Evolutionary conservation across 352 stramenopile species (phyloP).

Genomic region (Globisporangium megalacanthum): DNA sequence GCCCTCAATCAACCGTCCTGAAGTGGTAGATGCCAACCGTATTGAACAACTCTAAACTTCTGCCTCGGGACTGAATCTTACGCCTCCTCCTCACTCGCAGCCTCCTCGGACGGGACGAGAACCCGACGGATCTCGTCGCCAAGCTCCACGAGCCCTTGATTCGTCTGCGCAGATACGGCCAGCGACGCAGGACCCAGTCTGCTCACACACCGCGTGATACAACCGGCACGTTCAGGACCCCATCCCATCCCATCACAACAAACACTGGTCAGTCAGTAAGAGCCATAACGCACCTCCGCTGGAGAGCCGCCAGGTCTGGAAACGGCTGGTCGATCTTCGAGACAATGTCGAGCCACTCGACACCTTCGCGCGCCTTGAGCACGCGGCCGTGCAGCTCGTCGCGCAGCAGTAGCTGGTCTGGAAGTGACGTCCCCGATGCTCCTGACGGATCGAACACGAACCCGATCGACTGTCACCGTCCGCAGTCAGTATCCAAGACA

Average conservation of each 20-base stretch:
- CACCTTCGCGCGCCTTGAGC: slow-evolving; percentile 24
- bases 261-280: neutral
- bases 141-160: slow-evolving; percentile 64
- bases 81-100: neutral
- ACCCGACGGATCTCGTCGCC: slow-evolving; percentile 46
- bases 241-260: neutral
- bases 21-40: too few relatives aligned
- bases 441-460: slow-evolving; percentile 84
- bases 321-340: slow-evolving; percentile 76
- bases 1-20: too few relatives aligned
- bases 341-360: slow-evolving; percentile 82
- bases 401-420: slow-evolving; percentile 60
- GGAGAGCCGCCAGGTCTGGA: slow-evolving; percentile 30
- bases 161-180: slow-evolving; percentile 65
- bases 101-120: slow-evolving; percentile 22
- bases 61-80: too few relatives aligned
- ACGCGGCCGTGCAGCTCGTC: slow-evolving; percentile 66
- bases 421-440: slow-evolving; percentile 49
- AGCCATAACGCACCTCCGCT: slow-evolving; percentile 21
- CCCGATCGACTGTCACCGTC: slow-evolving; percentile 47
- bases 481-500: neutral
- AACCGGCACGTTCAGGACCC: too few relatives aligned
- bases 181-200: slow-evolving; percentile 21
- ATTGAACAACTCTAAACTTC: too few relatives aligned
- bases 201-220: neutral